Conservation (phyloP, 1,139 yeast species). For the Spencermartinsiella ligniputridi region DNA sequence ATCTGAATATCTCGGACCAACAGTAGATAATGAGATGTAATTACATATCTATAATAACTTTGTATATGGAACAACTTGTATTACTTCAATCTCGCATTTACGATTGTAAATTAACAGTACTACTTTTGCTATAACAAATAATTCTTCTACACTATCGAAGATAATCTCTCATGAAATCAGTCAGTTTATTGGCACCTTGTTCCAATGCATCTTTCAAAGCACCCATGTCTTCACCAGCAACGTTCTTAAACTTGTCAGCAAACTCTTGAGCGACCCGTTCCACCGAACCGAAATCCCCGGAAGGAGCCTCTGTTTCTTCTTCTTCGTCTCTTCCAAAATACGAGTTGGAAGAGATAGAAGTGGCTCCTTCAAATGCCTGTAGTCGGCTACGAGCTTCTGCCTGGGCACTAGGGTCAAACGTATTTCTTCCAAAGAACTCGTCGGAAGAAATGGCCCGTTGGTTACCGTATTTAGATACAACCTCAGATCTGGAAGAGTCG, state of each 20-base stretch:
- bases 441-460: conserved; percentile 97
- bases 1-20: no score
- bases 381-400: conserved; percentile 76
- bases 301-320: conserved; percentile 34
- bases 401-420: conserved; percentile 72
- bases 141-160: conserved; percentile 48
- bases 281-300: conserved; percentile 37
- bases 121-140: background rate
- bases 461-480: conserved; percentile 64
- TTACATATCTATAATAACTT: no score
- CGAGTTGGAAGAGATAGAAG: conserved; percentile 83
- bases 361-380: conserved; percentile 79
- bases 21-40: no score
- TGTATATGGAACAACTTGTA: no score
- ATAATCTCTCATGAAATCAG: conserved; percentile 80
- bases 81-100: no score
- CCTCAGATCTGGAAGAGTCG: conserved; percentile 29
- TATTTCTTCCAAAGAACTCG: conserved; percentile 85
- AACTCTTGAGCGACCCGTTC: conserved; percentile 63
- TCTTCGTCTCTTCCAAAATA: conserved; percentile 86
- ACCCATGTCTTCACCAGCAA: conserved; percentile 84
- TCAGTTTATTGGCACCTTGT: conserved; percentile 85
- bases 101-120: no score
- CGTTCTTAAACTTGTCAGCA: conserved; percentile 62
- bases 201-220: conserved; percentile 90